Conservation (phyloP, 78 protist species). For the Cyanophora paradoxa region DNA sequence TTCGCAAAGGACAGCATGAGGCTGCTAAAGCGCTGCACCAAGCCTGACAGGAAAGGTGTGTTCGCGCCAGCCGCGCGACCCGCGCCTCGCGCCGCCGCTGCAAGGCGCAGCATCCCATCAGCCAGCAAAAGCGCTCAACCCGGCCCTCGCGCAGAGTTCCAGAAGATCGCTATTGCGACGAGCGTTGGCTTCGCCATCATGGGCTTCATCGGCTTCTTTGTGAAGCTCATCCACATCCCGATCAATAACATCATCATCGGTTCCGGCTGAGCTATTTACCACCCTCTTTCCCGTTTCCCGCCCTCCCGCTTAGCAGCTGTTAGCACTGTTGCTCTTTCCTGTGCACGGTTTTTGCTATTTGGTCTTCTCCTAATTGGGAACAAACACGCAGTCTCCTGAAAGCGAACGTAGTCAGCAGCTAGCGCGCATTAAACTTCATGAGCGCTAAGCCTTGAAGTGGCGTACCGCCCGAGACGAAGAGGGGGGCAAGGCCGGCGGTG, state of each 20-base stretch:
- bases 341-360: no score
- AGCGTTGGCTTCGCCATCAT: slow-evolving; percentile 78
- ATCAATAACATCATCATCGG: slow-evolving; percentile 86
- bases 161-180: slow-evolving; percentile 75
- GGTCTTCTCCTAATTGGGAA: no score
- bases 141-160: slow-evolving; percentile 57
- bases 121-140: neutral
- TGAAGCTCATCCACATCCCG: slow-evolving; percentile 88
- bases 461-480: no score
- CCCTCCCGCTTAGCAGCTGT: no score
- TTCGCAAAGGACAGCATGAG: slow-evolving; percentile 21
- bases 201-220: slow-evolving; percentile 90
- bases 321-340: no score
- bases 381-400: no score
- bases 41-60: slow-evolving; percentile 26
- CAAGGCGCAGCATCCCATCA: neutral
- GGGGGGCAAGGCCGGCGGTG: no score
- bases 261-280: no score
- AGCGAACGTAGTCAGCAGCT: no score
- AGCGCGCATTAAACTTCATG: no score
- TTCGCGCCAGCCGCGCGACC: neutral
- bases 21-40: slow-evolving; percentile 31
- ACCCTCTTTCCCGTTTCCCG: no score
- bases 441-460: no score
- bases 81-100: neutral